Evolutionary conservation across 2,329 filamentous ascomycete genomes (phyloP), one percentile per base, ranked within the genome.

Genomic region (Ophiostoma tasmaniense): DNA sequence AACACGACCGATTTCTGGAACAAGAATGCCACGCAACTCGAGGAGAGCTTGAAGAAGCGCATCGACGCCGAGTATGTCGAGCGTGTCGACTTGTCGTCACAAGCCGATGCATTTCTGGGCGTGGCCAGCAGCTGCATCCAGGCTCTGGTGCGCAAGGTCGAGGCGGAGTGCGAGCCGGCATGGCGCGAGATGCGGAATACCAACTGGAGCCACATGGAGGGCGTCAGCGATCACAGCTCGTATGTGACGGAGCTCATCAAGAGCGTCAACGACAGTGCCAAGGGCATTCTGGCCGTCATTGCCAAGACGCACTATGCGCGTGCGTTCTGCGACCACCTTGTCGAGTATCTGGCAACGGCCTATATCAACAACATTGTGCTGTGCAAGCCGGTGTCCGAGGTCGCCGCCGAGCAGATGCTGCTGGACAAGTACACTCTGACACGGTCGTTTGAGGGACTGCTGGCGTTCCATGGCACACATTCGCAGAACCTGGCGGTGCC

Each of bases 1-100:
- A 99, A 99, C 76, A 98, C 95, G 1, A 94, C 95, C 0, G 95
- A 99, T 76, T 99, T 98, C 78, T 99, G 95, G 86, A 94, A 97
- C 76, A 88, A 87, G 33, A 98, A 96, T 37, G 95, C 93, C 66
- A 93, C 89, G 65, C 94, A 98, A 76, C 84, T 99, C 0, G 94
- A 98, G 77, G 93, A 98, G 75, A 97, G 91, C 78, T 93, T 99
- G 78, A 94, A 92, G 79, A 90, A 91, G 74, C 88, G 93, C 11
- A 93, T 99, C 72, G 95, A 98, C 72, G 83, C 86, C 64, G 90
- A 93, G 1, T 82, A 96, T 45, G 87, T 87, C 20, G 80, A 87
- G 37, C 88, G 87, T 71, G 90, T 99, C 7, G 94, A 98, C 77
- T 81, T 99, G 25, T 93, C 96, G 68, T 94, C 90, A 30, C 95